These are phyloP conservation scores for Coemansia sp. DNA, from an alignment of 192 early-diverging fungal species.

Conservation along the genomic window DNA sequence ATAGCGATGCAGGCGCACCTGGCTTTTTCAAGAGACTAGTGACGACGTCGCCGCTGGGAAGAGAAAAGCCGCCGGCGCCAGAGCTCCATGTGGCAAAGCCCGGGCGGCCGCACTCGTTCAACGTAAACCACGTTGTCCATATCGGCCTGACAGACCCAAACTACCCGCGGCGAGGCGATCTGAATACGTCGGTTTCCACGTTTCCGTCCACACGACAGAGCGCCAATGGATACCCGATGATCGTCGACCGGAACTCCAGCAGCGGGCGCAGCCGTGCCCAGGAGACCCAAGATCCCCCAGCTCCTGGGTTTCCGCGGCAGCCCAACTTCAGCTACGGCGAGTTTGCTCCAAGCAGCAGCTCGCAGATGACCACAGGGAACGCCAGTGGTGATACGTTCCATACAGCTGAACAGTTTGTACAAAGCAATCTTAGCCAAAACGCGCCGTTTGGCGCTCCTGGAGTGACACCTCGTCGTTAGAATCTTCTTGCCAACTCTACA, in stretches of 20 bases:
- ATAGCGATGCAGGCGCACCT: slow-evolving; percentile 4
- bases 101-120: slow-evolving; percentile 43
- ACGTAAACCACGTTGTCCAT: slow-evolving; percentile 41
- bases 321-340: slow-evolving; percentile 42
- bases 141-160: slow-evolving; percentile 31
- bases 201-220: slow-evolving; percentile 31
- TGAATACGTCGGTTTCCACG: slow-evolving; percentile 25
- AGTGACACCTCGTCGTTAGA: background rate
- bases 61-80: background rate
- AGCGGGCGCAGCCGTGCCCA: background rate
- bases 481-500: background rate
- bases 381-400: slow-evolving; percentile 45
- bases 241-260: slow-evolving; percentile 10
- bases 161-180: slow-evolving; percentile 27
- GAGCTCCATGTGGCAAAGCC: slow-evolving; percentile 9
- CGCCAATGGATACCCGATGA: slow-evolving; percentile 42
- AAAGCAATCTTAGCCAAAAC: slow-evolving; percentile 10
- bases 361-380: slow-evolving; percentile 21
- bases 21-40: slow-evolving; percentile 37
- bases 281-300: background rate
- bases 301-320: slow-evolving; percentile 19
- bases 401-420: slow-evolving; percentile 39
- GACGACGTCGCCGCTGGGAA: slow-evolving; percentile 21
- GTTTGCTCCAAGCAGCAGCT: slow-evolving; percentile 27
- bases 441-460: background rate